Evolutionary conservation across 306 rosid species (phyloP), one percentile per base, ranked within the genome.

Genomic region (Lathyrus oleraceus): DNA sequence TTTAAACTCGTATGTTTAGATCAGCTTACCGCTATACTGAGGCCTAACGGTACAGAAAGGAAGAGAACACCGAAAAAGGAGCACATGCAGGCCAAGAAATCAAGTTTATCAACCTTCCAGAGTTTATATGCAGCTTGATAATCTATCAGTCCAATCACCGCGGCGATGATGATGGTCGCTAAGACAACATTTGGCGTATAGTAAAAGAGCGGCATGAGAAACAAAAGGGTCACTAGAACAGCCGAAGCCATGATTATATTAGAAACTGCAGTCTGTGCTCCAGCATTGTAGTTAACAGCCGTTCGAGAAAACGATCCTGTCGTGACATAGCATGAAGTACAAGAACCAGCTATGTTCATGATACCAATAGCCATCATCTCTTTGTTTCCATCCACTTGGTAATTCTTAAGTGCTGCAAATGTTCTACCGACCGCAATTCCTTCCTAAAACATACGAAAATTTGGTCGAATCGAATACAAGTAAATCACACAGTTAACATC

Each of bases 381-480:
- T 82, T 95, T 95, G 86, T 95, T 95, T 80, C 97, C 99, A 72
- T 95, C 99, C 14, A 91, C 96, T 78, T 95, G 99, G 80, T 95
- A 95, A 78, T 89, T 95, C 75, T 87, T 61, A 73, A 95, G 76
- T 39, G 95, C 56, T 30, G 99, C 97, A 82, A 95, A 89, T 71
- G 97, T 95, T 79, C 97, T 91, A 52, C 97, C 99, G 2, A 91
- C 96, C 4, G 99, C 99, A 81, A 95, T 75, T 78, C 99, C 99
- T 91, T 95, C 99, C 99, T 95, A 61, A 43, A 59, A 32, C 49
- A 76, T 13, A 6, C 28, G 20, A 52, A 13, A 71, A 49, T 39
- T 57, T 58, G 61, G 61, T 38, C 4, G 48, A 75, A 38, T 38
- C 4, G 48, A 75, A 38, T 64, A 25, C 15, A 48, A 54, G 36